These are phyloP conservation scores for Aspergillus sp. DNA, from an alignment of 2,329 filamentous ascomycete species.

Conservation along the genomic window DNA sequence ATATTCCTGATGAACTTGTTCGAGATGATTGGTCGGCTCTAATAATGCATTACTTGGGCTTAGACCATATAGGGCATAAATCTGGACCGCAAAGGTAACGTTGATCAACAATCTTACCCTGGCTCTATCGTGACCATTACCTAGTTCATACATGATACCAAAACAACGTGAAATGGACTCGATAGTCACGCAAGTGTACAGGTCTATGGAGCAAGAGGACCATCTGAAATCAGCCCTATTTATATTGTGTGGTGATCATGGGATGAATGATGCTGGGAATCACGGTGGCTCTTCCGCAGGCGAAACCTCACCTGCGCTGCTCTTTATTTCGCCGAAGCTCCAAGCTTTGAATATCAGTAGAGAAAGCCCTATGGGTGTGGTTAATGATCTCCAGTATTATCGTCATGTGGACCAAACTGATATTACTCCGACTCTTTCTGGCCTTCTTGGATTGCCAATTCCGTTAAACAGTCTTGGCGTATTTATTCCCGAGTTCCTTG, in stretches of 20 bases:
- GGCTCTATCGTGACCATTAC: constrained; percentile 18
- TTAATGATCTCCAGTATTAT: constrained; percentile 80
- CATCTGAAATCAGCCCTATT: constrained; percentile 79
- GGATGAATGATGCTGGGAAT: constrained; percentile 99
- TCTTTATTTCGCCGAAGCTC: constrained; percentile 87
- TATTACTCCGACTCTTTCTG: constrained; percentile 83
- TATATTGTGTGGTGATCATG: constrained; percentile 88
- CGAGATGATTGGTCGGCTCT: constrained; percentile 86
- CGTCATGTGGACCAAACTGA: constrained; percentile 88
- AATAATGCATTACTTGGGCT: constrained; percentile 90
- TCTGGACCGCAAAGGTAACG: constrained; percentile 76
- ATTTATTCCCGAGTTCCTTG: constrained; percentile 75
- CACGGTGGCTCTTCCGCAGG: constrained; percentile 92
- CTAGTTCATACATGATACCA: constrained; percentile 81
- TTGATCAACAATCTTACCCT: constrained; percentile 1
- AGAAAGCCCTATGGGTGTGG: constrained; percentile 58
- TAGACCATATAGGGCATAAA: constrained; percentile 98
- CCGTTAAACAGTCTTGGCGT: constrained; percentile 88
- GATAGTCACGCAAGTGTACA: constrained; percentile 74
- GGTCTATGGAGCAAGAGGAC: constrained; percentile 66
- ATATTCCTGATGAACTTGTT: constrained; percentile 73
- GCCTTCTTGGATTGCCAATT: constrained; percentile 80
- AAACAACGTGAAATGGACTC: constrained; percentile 94
- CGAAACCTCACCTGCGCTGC: constrained; percentile 87
- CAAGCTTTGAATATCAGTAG: constrained; percentile 51